These are phyloP conservation scores for Diaporthe batatas DNA, from an alignment of 2,329 filamentous ascomycete genomes.

Conservation along the genomic window DNA sequence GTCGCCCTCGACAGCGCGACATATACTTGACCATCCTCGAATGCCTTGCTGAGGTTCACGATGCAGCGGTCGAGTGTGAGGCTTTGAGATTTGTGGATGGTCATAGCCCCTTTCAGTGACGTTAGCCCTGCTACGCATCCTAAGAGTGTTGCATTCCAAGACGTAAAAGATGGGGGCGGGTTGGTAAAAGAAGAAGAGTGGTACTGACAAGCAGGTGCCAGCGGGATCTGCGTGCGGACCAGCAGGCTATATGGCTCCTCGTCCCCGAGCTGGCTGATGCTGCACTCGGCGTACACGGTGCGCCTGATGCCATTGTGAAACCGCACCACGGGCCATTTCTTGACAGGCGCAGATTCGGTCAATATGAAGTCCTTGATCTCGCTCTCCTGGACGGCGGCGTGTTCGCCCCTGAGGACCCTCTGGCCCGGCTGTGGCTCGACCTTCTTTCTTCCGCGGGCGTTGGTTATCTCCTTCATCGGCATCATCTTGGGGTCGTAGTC, in stretches of 20 bases:
- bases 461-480: slow-evolving; percentile 42
- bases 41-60: slow-evolving; percentile 65
- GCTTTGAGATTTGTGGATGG: slow-evolving; percentile 73
- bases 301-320: slow-evolving; percentile 62
- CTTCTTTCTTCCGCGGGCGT: slow-evolving; percentile 6
- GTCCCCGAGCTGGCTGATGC: slow-evolving; percentile 61
- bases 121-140: too few species aligned
- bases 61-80: slow-evolving; percentile 72
- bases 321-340: slow-evolving; percentile 63
- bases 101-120: slow-evolving; percentile 61
- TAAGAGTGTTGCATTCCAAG: too few species aligned
- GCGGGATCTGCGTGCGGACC: slow-evolving; percentile 71
- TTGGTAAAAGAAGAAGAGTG: too few species aligned
- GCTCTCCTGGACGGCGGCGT: slow-evolving; percentile 52
- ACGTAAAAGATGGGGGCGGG: too few species aligned
- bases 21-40: slow-evolving; percentile 72
- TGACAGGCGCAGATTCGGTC: slow-evolving; percentile 46
- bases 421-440: slow-evolving; percentile 32
- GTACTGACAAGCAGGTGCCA: slow-evolving; percentile 64
- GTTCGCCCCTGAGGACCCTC: slow-evolving; percentile 52
- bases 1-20: slow-evolving; percentile 72
- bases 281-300: slow-evolving; percentile 66
- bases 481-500: slow-evolving; percentile 48
- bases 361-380: slow-evolving; percentile 57
- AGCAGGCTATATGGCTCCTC: slow-evolving; percentile 61